phyloP scores from a whole-genome alignment of 345 rosid species.

The Heritiera fomes region DNA sequence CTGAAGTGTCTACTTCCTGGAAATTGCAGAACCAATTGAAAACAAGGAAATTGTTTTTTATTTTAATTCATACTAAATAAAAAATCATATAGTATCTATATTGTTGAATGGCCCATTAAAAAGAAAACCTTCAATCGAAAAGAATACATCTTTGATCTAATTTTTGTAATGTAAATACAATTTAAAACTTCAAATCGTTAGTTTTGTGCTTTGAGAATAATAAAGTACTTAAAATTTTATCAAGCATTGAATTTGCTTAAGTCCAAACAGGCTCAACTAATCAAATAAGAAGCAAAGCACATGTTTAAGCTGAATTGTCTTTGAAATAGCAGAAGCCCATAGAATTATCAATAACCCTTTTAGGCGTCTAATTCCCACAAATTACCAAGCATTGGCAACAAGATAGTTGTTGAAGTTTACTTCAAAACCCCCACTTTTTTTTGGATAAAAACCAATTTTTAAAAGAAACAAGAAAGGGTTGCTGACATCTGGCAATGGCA shows the following conservation, averaged over 20 bases:
- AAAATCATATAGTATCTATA: background rate
- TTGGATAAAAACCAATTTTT: background rate
- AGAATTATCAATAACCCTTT: background rate
- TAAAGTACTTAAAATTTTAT: background rate
- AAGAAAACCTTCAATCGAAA: background rate
- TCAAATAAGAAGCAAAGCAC: background rate
- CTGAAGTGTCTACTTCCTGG: background rate
- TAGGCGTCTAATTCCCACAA: background rate
- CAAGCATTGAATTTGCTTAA: background rate
- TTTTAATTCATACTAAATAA: background rate
- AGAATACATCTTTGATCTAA: background rate
- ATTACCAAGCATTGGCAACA: background rate
- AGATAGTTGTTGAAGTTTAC: background rate
- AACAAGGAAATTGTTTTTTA: background rate
- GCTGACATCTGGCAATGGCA: conserved; percentile 9
- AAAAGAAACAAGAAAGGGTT: background rate
- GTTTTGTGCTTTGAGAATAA: background rate
- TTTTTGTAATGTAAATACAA: background rate
- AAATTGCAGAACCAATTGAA: background rate
- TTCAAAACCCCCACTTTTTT: background rate
- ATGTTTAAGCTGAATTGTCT: background rate
- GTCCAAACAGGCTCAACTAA: background rate
- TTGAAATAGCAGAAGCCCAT: background rate
- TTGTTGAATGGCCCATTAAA: background rate
- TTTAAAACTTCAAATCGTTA: background rate